phyloP scores from a whole-genome alignment of 2,329 filamentous ascomycete species.

The Teratosphaeria gauchensis region DNA sequence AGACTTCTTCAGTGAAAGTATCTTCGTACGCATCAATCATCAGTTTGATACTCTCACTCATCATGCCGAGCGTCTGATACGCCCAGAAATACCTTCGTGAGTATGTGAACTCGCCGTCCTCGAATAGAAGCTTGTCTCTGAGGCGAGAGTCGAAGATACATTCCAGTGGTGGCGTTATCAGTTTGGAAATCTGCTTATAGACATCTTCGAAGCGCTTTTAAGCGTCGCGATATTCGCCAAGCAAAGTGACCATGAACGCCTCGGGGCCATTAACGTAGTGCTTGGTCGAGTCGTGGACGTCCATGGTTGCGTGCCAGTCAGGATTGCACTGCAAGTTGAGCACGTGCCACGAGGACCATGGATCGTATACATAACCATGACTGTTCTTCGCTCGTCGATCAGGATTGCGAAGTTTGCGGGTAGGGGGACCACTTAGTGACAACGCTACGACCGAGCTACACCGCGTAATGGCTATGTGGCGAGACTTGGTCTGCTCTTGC shows the following conservation, averaged over 20 bases:
- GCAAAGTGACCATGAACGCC: slow-evolving; percentile 50
- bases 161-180: slow-evolving; percentile 49
- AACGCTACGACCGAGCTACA: slow-evolving; percentile 52
- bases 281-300: slow-evolving; percentile 46
- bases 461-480: slow-evolving; percentile 50
- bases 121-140: slow-evolving; percentile 50
- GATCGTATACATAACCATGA: slow-evolving; percentile 47
- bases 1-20: slow-evolving; percentile 45
- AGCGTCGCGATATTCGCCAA: slow-evolving; percentile 52
- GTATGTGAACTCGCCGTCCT: slow-evolving; percentile 52
- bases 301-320: slow-evolving; percentile 48
- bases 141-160: slow-evolving; percentile 51
- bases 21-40: slow-evolving; percentile 49
- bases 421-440: slow-evolving; percentile 44
- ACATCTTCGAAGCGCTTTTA: slow-evolving; percentile 49
- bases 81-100: slow-evolving; percentile 54
- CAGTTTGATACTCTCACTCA: slow-evolving; percentile 50
- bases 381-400: slow-evolving; percentile 39
- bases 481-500: slow-evolving; percentile 26
- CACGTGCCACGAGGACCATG: slow-evolving; percentile 53
- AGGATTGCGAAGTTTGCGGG: slow-evolving; percentile 41
- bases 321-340: slow-evolving; percentile 50
- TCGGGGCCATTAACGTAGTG: slow-evolving; percentile 52
- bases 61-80: slow-evolving; percentile 50
- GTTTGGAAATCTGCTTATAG: slow-evolving; percentile 46